phyloP scores from a whole-genome alignment of 1,139 yeast genomes.

The Candida sp. region DNA sequence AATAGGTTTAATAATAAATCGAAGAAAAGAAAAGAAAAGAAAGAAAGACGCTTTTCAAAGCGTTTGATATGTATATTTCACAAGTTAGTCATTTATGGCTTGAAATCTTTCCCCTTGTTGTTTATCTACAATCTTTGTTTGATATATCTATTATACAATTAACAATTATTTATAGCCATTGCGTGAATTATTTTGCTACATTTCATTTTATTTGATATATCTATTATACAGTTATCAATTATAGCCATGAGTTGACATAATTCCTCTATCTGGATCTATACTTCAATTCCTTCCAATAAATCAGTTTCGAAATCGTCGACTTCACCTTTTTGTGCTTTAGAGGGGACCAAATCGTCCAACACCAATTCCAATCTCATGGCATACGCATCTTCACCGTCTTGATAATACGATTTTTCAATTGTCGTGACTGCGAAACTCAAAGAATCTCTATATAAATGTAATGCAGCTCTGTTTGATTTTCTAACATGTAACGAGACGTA shows the following conservation, averaged over 20 bases:
- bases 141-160: neutral
- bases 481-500: constrained; percentile 93
- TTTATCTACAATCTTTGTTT: too few species aligned
- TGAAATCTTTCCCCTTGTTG: too few species aligned
- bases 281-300: constrained; percentile 23
- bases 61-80: too few species aligned
- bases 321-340: constrained; percentile 43
- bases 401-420: constrained; percentile 85
- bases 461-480: constrained; percentile 90
- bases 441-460: constrained; percentile 87
- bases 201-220: too few species aligned
- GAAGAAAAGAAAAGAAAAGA: too few species aligned
- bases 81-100: too few species aligned
- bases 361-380: constrained; percentile 76
- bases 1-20: neutral
- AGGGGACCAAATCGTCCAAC: constrained; percentile 59
- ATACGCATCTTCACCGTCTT: constrained; percentile 99
- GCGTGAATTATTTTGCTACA: too few species aligned
- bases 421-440: constrained; percentile 76
- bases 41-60: too few species aligned
- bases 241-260: too few species aligned
- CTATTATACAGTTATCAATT: too few species aligned
- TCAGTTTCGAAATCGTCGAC: constrained; percentile 52
- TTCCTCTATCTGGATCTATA: too few species aligned
- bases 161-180: neutral